These are phyloP conservation scores for Phlebopus sp. DNA, from an alignment of 1,284 basidiomycete species.

Conservation along the genomic window DNA sequence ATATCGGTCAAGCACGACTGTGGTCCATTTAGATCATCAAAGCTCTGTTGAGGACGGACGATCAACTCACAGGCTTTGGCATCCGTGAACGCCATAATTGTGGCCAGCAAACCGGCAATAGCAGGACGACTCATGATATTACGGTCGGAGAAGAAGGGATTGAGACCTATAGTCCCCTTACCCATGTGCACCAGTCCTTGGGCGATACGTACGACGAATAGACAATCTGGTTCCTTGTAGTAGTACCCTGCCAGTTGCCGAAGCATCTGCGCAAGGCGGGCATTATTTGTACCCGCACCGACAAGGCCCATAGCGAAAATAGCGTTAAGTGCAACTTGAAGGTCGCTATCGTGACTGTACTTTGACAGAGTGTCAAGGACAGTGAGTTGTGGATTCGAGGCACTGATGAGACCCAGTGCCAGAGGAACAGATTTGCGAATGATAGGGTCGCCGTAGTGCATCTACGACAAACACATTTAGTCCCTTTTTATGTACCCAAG, in stretches of 20 bases:
- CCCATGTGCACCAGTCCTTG: constrained; percentile 99
- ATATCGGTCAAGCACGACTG: constrained; percentile 90
- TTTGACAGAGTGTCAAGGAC: constrained; percentile 99
- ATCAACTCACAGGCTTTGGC: constrained; percentile 80
- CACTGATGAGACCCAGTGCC: constrained; percentile 90
- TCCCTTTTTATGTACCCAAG: not conserved
- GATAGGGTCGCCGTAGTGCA: constrained; percentile 97
- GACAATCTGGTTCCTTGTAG: constrained; percentile 93
- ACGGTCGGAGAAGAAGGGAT: constrained; percentile 95
- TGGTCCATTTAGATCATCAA: not conserved
- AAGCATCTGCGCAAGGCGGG: constrained; percentile 95
- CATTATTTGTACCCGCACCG: constrained; percentile 98
- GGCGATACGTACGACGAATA: constrained; percentile 96
- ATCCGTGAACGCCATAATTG: constrained; percentile 90
- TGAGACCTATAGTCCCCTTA: constrained; percentile 97
- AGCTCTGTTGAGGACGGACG: not conserved
- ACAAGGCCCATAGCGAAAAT: constrained; percentile 99
- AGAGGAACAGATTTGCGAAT: constrained; percentile 95
- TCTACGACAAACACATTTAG: constrained; percentile 47
- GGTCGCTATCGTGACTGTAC: constrained; percentile 98
- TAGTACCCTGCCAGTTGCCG: constrained; percentile 96
- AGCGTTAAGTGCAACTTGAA: constrained; percentile 93
- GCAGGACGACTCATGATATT: constrained; percentile 88
- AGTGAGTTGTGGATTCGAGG: constrained; percentile 94
- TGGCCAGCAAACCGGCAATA: constrained; percentile 88